Percentiles rank a stretch among this genome's conserved stretches.
Conservation (phyloP, 2,329 filamentous ascomycete species). For the Aspergillus quadrilineatus region DNA sequence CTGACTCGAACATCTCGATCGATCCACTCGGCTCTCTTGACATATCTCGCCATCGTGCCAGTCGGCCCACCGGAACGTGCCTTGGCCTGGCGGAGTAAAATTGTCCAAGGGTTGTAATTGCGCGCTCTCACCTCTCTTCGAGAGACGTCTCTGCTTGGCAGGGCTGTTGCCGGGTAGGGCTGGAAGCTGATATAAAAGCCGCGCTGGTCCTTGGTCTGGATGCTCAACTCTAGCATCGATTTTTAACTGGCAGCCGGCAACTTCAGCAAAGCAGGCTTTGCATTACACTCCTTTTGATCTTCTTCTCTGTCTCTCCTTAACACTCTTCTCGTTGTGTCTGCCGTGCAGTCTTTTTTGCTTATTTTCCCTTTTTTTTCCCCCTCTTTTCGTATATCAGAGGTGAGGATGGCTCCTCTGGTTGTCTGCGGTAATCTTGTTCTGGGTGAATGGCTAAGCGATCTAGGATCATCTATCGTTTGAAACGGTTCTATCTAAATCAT, state of each 20-base stretch:
- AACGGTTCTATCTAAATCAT: background rate
- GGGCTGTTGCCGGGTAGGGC: too few species aligned
- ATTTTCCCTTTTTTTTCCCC: background rate
- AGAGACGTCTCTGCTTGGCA: background rate
- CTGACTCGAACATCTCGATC: background rate
- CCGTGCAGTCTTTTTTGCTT: background rate
- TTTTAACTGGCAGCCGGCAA: background rate
- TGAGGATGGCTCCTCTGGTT: too few species aligned
- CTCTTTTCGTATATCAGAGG: too few species aligned
- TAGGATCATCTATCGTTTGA: background rate
- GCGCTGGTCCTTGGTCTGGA: background rate
- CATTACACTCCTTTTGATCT: background rate
- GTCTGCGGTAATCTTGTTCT: too few species aligned
- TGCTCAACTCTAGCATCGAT: background rate
- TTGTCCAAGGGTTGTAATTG: background rate
- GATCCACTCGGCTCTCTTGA: background rate
- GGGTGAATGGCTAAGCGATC: too few species aligned
- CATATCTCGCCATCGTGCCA: background rate
- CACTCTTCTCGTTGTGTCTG: background rate
- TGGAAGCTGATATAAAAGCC: background rate
- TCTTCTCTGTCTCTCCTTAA: background rate
- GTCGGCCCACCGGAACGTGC: background rate
- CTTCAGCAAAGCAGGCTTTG: background rate
- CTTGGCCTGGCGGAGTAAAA: background rate
- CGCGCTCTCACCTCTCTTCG: background rate